phyloP scores from a whole-genome alignment of 768 basidiomycete genomes.

The Leccinellum rugosiceps region DNA sequence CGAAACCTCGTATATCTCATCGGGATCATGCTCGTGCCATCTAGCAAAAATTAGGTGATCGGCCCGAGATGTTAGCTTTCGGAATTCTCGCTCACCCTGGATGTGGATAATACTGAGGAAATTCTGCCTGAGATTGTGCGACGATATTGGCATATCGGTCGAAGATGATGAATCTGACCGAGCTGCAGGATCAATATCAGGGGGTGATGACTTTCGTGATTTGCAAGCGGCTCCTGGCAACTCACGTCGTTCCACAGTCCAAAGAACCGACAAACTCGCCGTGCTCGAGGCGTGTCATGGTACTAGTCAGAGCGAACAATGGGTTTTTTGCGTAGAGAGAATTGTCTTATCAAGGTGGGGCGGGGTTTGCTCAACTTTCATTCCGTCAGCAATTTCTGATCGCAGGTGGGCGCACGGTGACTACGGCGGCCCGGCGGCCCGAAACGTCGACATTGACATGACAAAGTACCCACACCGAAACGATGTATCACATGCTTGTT shows the following conservation, averaged over 20 bases:
- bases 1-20: constrained; percentile 74
- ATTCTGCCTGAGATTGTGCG: constrained; percentile 87
- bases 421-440: background rate
- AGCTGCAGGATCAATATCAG: constrained; percentile 42
- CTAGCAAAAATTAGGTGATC: constrained; percentile 38
- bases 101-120: constrained; percentile 89
- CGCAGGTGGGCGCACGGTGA: background rate
- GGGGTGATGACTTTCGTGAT: background rate
- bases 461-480: background rate
- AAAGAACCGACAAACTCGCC: constrained; percentile 89
- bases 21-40: constrained; percentile 95
- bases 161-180: constrained; percentile 89
- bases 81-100: constrained; percentile 55
- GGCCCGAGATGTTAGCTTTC: background rate
- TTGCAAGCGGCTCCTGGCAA: background rate
- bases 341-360: constrained; percentile 8
- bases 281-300: constrained; percentile 45
- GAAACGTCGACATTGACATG: background rate
- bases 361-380: background rate
- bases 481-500: background rate
- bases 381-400: background rate
- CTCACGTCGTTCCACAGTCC: constrained; percentile 94
- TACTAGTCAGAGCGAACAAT: background rate
- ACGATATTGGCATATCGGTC: constrained; percentile 84
- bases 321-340: background rate